Conservation (phyloP, 148 eudicot genomes). For the Rhododendron mucronatum region DNA sequence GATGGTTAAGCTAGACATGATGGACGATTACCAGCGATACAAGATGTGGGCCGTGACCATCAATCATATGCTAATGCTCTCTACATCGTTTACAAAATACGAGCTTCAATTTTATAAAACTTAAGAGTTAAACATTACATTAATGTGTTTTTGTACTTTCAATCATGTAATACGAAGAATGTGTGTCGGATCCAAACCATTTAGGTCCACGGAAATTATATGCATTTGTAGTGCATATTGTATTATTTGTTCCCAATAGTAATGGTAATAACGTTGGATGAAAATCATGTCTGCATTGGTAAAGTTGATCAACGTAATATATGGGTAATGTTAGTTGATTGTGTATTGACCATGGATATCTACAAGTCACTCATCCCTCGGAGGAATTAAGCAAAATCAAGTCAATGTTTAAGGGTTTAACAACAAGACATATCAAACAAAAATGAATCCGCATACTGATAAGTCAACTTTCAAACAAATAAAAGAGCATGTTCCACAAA, state of each 20-base stretch:
- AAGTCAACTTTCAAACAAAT: not conserved
- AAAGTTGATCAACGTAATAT: not conserved
- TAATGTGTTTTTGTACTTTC: slow-evolving; percentile 4
- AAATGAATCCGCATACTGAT: not conserved
- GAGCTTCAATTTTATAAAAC: slow-evolving; percentile 58
- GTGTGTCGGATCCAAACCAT: not conserved
- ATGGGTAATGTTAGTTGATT: not conserved
- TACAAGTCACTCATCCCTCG: not conserved
- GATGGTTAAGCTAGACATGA: slow-evolving; percentile 74
- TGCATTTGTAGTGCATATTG: not conserved
- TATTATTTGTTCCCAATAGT: not conserved
- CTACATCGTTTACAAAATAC: slow-evolving; percentile 57
- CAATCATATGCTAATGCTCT: slow-evolving; percentile 59
- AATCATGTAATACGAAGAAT: slow-evolving; percentile 12
- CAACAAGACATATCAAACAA: not conserved
- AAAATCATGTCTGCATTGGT: not conserved
- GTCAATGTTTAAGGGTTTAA: not conserved
- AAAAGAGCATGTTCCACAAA: not conserved
- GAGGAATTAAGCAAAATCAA: not conserved
- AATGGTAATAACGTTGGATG: not conserved
- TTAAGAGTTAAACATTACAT: slow-evolving; percentile 6
- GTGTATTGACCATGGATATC: not conserved
- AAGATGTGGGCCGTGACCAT: slow-evolving; percentile 77
- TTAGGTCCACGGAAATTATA: not conserved
- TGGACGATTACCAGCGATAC: slow-evolving; percentile 59